A percentile compares a stretch with the other conserved stretches of the same genome.
Conservation (phyloP, 2,329 filamentous ascomycete species). For the Chalaropsis ovoidea region DNA sequence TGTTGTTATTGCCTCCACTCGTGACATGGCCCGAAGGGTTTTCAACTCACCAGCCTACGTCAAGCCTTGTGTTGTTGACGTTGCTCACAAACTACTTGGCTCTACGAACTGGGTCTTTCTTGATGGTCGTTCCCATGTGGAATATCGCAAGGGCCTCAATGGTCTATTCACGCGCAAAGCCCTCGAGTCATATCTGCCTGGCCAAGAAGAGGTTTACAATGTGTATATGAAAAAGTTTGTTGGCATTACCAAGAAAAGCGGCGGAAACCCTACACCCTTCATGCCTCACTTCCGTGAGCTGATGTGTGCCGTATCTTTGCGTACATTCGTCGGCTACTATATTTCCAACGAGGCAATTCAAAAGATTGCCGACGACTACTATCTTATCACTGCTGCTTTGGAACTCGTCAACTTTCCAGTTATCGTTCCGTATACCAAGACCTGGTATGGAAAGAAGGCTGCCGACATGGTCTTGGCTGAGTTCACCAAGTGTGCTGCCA, state of each 20-base stretch:
- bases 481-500: conserved; percentile 83
- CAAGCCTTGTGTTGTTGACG: conserved; percentile 93
- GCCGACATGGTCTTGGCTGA: conserved; percentile 84
- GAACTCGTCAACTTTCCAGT: conserved; percentile 98
- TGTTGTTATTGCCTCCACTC: conserved; percentile 88
- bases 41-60: conserved; percentile 89
- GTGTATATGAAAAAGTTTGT: conserved; percentile 74
- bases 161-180: conserved; percentile 86
- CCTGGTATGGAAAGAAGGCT: conserved; percentile 94
- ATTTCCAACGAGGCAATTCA: conserved; percentile 82
- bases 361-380: conserved; percentile 94
- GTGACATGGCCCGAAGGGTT: conserved; percentile 91
- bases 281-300: conserved; percentile 89
- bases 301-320: conserved; percentile 88
- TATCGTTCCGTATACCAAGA: conserved; percentile 88
- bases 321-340: conserved; percentile 95
- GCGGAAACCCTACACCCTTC: conserved; percentile 68
- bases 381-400: conserved; percentile 86
- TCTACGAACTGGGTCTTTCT: conserved; percentile 94
- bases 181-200: conserved; percentile 77
- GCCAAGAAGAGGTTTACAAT: conserved; percentile 85
- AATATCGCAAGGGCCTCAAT: conserved; percentile 95
- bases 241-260: conserved; percentile 59
- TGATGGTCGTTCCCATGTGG: conserved; percentile 87
- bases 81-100: conserved; percentile 84